phyloP scores from a whole-genome alignment of 2,329 filamentous ascomycete genomes.

The Paraphoma sp. region DNA sequence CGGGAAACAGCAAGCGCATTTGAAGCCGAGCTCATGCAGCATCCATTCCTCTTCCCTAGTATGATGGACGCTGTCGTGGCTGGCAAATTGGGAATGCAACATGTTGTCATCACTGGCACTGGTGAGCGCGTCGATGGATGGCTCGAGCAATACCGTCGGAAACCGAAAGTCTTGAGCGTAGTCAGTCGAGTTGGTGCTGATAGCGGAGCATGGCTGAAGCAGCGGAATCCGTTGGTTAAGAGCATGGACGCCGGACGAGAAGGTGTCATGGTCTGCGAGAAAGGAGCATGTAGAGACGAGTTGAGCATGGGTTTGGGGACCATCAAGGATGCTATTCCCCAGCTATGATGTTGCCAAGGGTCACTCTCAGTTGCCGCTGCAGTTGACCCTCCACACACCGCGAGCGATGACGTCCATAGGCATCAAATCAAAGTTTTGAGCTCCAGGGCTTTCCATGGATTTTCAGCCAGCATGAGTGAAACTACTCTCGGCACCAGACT shows the following conservation, averaged over 20 bases:
- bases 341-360: background rate
- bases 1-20: constrained; percentile 82
- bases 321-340: constrained; percentile 28
- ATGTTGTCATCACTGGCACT: constrained; percentile 62
- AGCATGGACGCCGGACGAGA: constrained; percentile 49
- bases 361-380: too few relatives aligned
- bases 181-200: constrained; percentile 45
- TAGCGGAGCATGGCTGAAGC: constrained; percentile 56
- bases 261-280: constrained; percentile 47
- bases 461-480: too few relatives aligned
- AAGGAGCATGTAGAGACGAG: constrained; percentile 53
- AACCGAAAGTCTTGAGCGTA: constrained; percentile 42
- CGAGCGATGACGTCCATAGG: too few relatives aligned
- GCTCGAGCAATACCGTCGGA: constrained; percentile 48
- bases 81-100: constrained; percentile 71
- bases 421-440: too few relatives aligned
- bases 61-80: constrained; percentile 79
- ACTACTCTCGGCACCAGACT: too few relatives aligned
- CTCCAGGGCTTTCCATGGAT: too few relatives aligned
- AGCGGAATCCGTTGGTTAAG: constrained; percentile 56
- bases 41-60: constrained; percentile 89
- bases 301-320: constrained; percentile 41
- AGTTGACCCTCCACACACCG: too few relatives aligned
- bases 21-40: constrained; percentile 88
- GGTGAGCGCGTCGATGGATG: constrained; percentile 51